phyloP scores from a whole-genome alignment of 331 rosid species.

The Rosa hybrid region DNA sequence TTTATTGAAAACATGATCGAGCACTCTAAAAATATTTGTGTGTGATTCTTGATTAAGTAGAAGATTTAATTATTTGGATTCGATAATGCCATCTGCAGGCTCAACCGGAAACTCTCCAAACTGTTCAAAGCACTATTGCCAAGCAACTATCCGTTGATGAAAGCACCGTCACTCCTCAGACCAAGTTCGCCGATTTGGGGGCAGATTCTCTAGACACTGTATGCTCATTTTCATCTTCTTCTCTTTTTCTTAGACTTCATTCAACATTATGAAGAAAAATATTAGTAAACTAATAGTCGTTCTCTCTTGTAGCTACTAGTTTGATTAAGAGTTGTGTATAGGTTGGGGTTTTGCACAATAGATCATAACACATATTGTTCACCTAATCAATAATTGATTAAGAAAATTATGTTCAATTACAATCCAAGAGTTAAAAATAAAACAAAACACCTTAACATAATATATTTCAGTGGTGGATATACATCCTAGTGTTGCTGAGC shows the following conservation, averaged over 20 bases:
- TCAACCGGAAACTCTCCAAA: conserved; percentile 48
- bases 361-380: no score
- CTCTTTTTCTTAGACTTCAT: neutral
- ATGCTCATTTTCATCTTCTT: conserved; percentile 3
- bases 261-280: neutral
- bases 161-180: conserved; percentile 46
- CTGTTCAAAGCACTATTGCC: conserved; percentile 54
- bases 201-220: conserved; percentile 67
- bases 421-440: no score
- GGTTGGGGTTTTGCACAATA: no score
- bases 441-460: no score
- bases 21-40: neutral
- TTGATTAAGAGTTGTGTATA: no score
- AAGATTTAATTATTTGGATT: neutral
- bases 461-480: neutral
- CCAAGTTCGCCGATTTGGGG: conserved; percentile 63
- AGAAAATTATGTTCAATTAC: no score
- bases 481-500: neutral
- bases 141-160: conserved; percentile 64
- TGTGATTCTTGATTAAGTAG: neutral
- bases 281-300: no score
- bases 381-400: no score
- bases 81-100: conserved; percentile 34
- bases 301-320: no score
- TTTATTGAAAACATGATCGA: neutral